Evolutionary conservation across 257 asterid species (phyloP).

Genomic region (Solanum clarkiae): DNA sequence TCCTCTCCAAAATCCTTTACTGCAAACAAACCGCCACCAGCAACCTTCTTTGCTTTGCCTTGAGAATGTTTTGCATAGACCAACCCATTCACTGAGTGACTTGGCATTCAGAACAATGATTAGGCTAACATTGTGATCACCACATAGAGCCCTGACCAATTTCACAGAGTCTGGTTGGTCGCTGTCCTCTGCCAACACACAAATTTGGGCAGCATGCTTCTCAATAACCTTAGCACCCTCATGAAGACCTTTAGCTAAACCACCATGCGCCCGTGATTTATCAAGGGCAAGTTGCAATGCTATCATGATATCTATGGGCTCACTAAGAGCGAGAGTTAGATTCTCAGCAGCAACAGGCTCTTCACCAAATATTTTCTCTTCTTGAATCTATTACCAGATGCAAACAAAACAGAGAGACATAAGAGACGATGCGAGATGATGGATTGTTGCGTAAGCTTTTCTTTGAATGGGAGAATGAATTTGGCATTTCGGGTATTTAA

Average conservation of each 20-base stretch:
- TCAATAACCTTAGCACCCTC: constrained; percentile 58
- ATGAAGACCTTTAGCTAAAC: constrained; percentile 53
- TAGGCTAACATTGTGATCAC: constrained; percentile 59
- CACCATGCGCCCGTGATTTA: constrained; percentile 60
- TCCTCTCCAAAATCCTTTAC: constrained; percentile 81
- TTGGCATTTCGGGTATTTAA: no score
- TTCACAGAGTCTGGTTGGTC: constrained; percentile 58
- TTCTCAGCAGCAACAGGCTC: constrained; percentile 26
- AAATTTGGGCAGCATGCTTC: constrained; percentile 62
- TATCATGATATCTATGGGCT: constrained; percentile 52
- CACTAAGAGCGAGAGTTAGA: constrained; percentile 40
- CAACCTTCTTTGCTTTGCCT: constrained; percentile 76
- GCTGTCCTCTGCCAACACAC: constrained; percentile 63
- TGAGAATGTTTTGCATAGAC: constrained; percentile 67
- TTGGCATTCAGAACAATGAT: constrained; percentile 57
- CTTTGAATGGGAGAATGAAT: no score
- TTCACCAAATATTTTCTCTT: constrained; percentile 11
- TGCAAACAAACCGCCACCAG: constrained; percentile 57
- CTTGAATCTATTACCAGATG: background rate
- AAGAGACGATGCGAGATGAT: background rate
- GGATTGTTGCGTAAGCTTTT: no score
- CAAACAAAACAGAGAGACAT: background rate
- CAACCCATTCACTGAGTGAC: constrained; percentile 69
- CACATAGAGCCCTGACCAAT: constrained; percentile 59
- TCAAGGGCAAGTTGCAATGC: constrained; percentile 48